A percentile compares a stretch with the other conserved stretches of the same genome.
phyloP scores from a whole-genome alignment of 106 monocot species.

The Dendrobium officinale region DNA sequence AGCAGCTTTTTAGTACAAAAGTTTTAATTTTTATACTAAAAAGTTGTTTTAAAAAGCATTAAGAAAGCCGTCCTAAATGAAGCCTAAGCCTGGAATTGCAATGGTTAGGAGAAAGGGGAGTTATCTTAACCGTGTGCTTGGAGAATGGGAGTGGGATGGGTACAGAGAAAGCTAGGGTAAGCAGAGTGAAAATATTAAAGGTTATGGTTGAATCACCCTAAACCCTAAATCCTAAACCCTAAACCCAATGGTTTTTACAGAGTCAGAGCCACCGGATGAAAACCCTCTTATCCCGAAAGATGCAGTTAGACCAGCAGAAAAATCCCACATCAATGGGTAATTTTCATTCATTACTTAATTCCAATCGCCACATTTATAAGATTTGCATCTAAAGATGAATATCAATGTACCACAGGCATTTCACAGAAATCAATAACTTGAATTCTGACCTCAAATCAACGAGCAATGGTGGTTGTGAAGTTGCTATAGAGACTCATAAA shows the following conservation, averaged over 20 bases:
- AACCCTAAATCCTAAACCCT: too few relatives aligned
- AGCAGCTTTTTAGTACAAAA: too few relatives aligned
- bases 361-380: not conserved
- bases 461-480: not conserved
- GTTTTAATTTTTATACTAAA: too few relatives aligned
- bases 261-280: not conserved
- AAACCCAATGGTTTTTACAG: slow-evolving; percentile 2
- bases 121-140: too few relatives aligned
- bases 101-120: not conserved
- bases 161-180: not conserved
- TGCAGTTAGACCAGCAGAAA: slow-evolving; percentile 4
- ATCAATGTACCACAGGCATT: not conserved
- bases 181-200: not conserved
- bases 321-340: slow-evolving; percentile 11
- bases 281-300: slow-evolving; percentile 1
- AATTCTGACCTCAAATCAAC: not conserved
- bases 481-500: not conserved
- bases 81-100: not conserved
- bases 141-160: not conserved
- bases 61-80: too few relatives aligned
- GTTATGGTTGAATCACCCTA: not conserved
- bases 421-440: not conserved
- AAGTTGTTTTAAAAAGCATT: too few relatives aligned
- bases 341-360: not conserved
- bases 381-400: not conserved